Conservation (phyloP, 2,329 filamentous ascomycete species). For the Aureobasidium zeae region DNA sequence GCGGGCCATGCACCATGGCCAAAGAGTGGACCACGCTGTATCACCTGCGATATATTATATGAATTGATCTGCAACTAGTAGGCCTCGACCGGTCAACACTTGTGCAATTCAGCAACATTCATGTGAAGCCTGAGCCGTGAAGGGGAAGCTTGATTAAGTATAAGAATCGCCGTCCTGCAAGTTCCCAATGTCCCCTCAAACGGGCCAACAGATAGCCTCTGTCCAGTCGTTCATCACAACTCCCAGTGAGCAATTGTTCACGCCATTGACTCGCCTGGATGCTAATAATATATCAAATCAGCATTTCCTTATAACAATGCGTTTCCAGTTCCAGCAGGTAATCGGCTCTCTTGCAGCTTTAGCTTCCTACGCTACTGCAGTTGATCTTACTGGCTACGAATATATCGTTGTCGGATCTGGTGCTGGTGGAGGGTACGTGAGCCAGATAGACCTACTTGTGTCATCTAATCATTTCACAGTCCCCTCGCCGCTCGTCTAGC, state of each 20-base stretch:
- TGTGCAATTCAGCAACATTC: constrained; percentile 11
- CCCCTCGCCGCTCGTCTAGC: constrained; percentile 51
- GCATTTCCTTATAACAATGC: constrained; percentile 15
- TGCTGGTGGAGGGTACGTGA: constrained; percentile 28
- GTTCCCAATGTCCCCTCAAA: constrained; percentile 15
- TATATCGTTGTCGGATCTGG: constrained; percentile 55
- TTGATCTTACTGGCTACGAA: constrained; percentile 39
- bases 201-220: constrained; percentile 15
- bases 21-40: constrained; percentile 5
- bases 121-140: constrained; percentile 10
- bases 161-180: constrained; percentile 11
- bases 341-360: constrained; percentile 17
- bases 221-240: constrained; percentile 14
- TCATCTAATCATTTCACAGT: constrained; percentile 29
- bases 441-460: neutral
- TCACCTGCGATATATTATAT: constrained; percentile 4
- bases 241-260: constrained; percentile 12
- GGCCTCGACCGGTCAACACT: neutral
- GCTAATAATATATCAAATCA: constrained; percentile 13
- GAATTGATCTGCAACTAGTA: constrained; percentile 16
- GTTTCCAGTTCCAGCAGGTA: constrained; percentile 15
- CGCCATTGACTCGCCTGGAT: constrained; percentile 5
- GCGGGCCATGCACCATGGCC: constrained; percentile 4
- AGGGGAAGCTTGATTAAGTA: constrained; percentile 16
- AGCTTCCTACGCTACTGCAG: constrained; percentile 14